A percentile compares a stretch with the other conserved stretches of the same genome.
phyloP scores from a whole-genome alignment of 1,139 yeast genomes.

The Fermentozyma sake region DNA sequence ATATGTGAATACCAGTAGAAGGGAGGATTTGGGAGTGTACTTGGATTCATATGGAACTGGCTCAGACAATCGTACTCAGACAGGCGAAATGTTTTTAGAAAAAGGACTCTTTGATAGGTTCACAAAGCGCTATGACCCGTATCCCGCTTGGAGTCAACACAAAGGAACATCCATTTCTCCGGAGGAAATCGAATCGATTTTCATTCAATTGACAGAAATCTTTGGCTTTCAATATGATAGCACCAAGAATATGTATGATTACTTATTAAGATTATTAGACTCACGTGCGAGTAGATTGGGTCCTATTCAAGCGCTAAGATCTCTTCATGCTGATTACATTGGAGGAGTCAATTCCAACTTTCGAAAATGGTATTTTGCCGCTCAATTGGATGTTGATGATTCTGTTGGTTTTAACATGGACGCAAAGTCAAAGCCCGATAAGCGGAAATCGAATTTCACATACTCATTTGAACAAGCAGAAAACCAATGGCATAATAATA shows the following conservation, averaged over 20 bases:
- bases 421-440: slow-evolving; percentile 26
- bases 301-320: slow-evolving; percentile 48
- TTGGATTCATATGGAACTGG: too few relatives aligned
- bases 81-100: slow-evolving; percentile 34
- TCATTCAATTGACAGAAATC: slow-evolving; percentile 38
- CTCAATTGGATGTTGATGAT: slow-evolving; percentile 82
- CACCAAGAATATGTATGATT: slow-evolving; percentile 62
- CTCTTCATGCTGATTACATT: slow-evolving; percentile 70
- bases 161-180: slow-evolving; percentile 16
- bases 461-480: slow-evolving; percentile 78
- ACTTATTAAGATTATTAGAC: slow-evolving; percentile 56
- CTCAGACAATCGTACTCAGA: slow-evolving; percentile 22
- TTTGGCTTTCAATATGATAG: slow-evolving; percentile 68
- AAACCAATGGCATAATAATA: slow-evolving; percentile 64
- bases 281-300: slow-evolving; percentile 66
- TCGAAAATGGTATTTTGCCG: slow-evolving; percentile 94
- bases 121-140: slow-evolving; percentile 43
- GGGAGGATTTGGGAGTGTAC: slow-evolving; percentile 43
- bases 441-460: slow-evolving; percentile 25
- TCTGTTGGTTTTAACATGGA: slow-evolving; percentile 64
- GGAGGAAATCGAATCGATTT: slow-evolving; percentile 12
- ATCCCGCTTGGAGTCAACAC: slow-evolving; percentile 54
- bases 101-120: slow-evolving; percentile 36
- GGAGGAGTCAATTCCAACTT: slow-evolving; percentile 93
- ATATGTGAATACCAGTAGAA: slow-evolving; percentile 38